Base-by-base conservation (phyloP, 169 alveolate species). In the Plasmodium ovale region DNA sequence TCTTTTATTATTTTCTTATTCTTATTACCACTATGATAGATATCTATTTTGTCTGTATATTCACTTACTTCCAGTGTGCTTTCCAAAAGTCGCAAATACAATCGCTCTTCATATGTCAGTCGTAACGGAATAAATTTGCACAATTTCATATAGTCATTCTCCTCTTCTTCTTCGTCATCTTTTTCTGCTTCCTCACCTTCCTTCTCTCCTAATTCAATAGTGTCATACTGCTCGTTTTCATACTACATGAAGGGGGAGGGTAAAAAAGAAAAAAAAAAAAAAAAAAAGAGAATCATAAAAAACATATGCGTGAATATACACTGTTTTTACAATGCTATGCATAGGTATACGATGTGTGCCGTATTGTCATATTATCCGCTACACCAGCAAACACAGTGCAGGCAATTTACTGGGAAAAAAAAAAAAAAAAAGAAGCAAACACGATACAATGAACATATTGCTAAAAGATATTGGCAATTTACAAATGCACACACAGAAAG, bases 31-130 rank as follows among this genome's bases (percentile, higher is more conserved):
- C 94, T 95, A 87, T 88, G 93, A 16, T 82, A 60, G 53, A 94
- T 77, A 82, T 97, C 98, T 33, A 96, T 94, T 77, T 93, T 95
- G 71, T 96, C 98, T 3, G 98, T 96, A 85, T 97, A 97, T 60
- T 94, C 97, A 59, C 97, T 94, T 7, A 97, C 97, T 64, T 95
- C 97, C 62, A 96, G 64, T 27, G 98, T 88, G 53, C 97, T 94
- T 70, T 97, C 98, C 42, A 97, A 84, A 37, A 97, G 87, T 23
- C 97, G 92, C 74, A 97, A 88, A 51, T 95, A 92, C 31, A 93
- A 90, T 25, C 98, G 74, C 74, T 96, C 98, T 70, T 92, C 93
- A 56, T 72, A 87, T 21, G 90, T 89, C 27, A 92, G 74, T 27
- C 95, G 84, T 54, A 92, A 25, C 0, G 95, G 95, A 9, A 92